These are phyloP conservation scores for Solanum medicagineum DNA, from an alignment of 257 asterid genomes.

Conservation along the genomic window DNA sequence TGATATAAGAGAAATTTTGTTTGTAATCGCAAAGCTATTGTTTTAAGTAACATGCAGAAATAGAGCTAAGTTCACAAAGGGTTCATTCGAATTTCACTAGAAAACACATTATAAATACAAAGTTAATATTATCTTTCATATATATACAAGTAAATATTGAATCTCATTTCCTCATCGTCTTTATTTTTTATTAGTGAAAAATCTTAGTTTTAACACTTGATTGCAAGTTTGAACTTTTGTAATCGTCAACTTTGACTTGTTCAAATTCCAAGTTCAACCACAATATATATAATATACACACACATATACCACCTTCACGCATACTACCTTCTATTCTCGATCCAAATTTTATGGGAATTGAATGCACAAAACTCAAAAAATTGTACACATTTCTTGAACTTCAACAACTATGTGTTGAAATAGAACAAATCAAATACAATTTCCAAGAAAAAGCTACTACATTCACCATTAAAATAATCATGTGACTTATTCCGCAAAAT, in stretches of 20 bases:
- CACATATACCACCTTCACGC: not conserved
- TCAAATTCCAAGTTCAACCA: not conserved
- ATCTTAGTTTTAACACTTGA: not conserved
- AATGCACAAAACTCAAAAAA: not conserved
- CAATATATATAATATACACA: not conserved
- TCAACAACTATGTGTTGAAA: not conserved
- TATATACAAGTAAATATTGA: not conserved
- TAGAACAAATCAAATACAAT: not conserved
- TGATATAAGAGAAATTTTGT: not conserved
- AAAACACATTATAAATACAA: not conserved
- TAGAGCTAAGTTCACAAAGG: not conserved
- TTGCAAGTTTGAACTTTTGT: not conserved
- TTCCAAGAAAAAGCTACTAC: not conserved
- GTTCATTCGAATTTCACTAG: not conserved
- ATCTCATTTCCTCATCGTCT: not conserved
- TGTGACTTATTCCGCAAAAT: not conserved
- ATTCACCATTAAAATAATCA: not conserved
- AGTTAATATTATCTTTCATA: not conserved
- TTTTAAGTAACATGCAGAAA: not conserved
- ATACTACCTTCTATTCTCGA: not conserved
- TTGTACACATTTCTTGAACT: not conserved
- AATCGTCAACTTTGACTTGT: not conserved
- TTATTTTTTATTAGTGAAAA: not conserved
- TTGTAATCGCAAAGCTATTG: not conserved
- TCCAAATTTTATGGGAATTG: not conserved